Evolutionary conservation across 306 rosid species (phyloP).

Genomic region (Dryas alaskensis): DNA sequence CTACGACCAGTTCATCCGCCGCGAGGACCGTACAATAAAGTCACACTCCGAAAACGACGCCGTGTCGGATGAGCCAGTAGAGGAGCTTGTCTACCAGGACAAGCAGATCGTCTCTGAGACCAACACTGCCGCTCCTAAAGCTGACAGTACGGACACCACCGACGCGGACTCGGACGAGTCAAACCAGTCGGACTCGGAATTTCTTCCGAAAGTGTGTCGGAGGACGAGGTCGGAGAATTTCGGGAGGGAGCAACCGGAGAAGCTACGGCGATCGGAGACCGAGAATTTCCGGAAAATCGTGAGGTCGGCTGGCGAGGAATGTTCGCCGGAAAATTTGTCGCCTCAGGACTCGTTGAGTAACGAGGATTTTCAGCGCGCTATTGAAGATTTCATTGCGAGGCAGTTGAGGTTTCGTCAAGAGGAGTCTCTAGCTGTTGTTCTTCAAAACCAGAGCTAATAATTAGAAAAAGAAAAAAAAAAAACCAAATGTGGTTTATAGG

Average conservation of each 20-base stretch:
- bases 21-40: not conserved
- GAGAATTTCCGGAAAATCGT: conserved; percentile 32
- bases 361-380: conserved; percentile 71
- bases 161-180: conserved; percentile 11
- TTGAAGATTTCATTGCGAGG: conserved; percentile 75
- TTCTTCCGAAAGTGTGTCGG: conserved; percentile 19
- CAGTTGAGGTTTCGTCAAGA: conserved; percentile 64
- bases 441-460: conserved; percentile 27
- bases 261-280: conserved; percentile 56
- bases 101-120: conserved; percentile 46
- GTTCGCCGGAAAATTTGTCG: conserved; percentile 8
- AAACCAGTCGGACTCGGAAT: conserved; percentile 4
- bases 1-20: conserved; percentile 25
- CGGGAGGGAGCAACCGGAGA: conserved; percentile 3
- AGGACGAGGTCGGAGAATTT: conserved; percentile 50
- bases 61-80: not conserved
- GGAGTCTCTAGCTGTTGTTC: conserved; percentile 50
- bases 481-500: not conserved
- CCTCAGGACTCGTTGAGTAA: conserved; percentile 56
- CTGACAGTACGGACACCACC: not conserved
- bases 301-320: conserved; percentile 11
- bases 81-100: conserved; percentile 44
- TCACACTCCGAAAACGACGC: conserved; percentile 6
- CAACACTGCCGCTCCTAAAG: not conserved
- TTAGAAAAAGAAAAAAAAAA: not conserved